phyloP scores from a whole-genome alignment of 2,329 filamentous ascomycete genomes.

The Conoideocrella luteorostrata region DNA sequence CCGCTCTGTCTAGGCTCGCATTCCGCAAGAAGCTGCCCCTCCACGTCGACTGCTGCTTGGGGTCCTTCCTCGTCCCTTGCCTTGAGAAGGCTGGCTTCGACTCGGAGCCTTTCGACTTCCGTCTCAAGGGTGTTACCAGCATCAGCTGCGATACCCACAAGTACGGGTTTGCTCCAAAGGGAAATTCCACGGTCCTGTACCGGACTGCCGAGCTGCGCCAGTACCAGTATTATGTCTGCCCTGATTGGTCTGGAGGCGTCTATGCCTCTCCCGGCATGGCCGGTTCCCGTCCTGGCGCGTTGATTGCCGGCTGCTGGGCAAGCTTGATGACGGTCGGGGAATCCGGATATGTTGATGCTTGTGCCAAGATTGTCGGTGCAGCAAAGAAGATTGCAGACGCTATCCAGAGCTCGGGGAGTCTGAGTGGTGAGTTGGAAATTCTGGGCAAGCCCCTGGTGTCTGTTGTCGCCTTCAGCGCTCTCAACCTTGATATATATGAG shows the following conservation, averaged over 20 bases:
- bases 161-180: conserved; percentile 97
- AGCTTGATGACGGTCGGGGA: conserved; percentile 85
- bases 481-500: conserved; percentile 86
- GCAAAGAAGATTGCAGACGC: conserved; percentile 75
- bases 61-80: conserved; percentile 89
- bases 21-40: conserved; percentile 73
- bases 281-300: conserved; percentile 82
- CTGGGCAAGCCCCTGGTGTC: conserved; percentile 82
- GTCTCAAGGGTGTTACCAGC: conserved; percentile 85
- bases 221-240: conserved; percentile 94
- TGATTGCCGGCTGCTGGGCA: conserved; percentile 95
- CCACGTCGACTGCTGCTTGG: conserved; percentile 96
- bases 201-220: conserved; percentile 69
- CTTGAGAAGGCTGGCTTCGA: conserved; percentile 92
- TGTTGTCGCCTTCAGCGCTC: conserved; percentile 82
- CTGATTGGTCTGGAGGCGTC: conserved; percentile 92
- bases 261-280: conserved; percentile 92
- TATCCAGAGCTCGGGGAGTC: conserved; percentile 60
- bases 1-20: conserved; percentile 76
- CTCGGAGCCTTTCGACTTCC: conserved; percentile 84
- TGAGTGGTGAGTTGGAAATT: conserved; percentile 69
- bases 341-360: conserved; percentile 79
- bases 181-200: conserved; percentile 90
- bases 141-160: conserved; percentile 98
- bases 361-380: conserved; percentile 79